Conservation (phyloP, 2,329 filamentous ascomycete genomes). For the Colletotrichum theobromicola region DNA sequence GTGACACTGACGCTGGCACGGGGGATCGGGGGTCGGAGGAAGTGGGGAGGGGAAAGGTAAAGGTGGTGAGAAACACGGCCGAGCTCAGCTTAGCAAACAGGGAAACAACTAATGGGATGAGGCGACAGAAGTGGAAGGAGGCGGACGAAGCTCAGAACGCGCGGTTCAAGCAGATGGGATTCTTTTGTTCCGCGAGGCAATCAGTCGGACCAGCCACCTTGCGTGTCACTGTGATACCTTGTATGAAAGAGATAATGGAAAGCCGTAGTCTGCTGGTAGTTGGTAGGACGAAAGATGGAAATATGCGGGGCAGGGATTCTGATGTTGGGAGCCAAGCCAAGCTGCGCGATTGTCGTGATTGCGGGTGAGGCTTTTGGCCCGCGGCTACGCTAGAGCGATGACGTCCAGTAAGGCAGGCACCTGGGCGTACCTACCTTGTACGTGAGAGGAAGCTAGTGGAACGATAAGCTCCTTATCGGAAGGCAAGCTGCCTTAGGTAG, state of each 20-base stretch:
- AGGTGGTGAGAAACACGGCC: background rate
- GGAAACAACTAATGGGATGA: constrained; percentile 2
- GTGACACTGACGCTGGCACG: background rate
- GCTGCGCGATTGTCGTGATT: background rate
- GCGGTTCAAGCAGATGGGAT: background rate
- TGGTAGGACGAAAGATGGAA: background rate
- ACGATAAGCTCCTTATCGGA: constrained; percentile 2
- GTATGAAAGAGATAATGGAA: background rate
- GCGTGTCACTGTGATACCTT: background rate
- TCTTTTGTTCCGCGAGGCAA: background rate
- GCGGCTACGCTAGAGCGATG: constrained; percentile 6
- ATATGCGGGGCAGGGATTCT: background rate
- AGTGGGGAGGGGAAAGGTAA: background rate
- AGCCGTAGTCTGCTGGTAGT: background rate
- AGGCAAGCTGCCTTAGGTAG: background rate
- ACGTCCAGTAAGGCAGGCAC: background rate
- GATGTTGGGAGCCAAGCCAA: background rate
- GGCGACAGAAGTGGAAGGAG: background rate
- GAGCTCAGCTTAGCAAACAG: background rate
- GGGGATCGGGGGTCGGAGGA: background rate
- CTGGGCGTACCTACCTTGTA: background rate
- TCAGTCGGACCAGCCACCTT: background rate
- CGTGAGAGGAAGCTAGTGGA: background rate
- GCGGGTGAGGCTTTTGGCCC: constrained; percentile 10
- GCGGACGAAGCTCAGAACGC: background rate